phyloP scores from a whole-genome alignment of 192 early-diverging fungal genomes.

The Coemansia sp. region DNA sequence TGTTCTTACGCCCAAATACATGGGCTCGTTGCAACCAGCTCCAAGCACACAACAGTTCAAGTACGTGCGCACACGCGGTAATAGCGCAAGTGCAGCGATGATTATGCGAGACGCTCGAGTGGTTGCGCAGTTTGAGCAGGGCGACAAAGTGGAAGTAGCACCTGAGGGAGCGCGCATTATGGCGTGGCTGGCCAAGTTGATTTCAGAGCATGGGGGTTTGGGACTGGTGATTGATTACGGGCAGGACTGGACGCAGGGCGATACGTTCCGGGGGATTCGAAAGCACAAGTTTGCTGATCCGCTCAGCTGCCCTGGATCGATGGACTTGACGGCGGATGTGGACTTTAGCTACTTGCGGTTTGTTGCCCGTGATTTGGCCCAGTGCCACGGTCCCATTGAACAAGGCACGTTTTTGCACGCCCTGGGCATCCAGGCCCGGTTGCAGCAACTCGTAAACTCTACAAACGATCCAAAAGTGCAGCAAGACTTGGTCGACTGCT shows the following conservation, averaged over 20 bases:
- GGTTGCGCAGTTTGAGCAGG: constrained; percentile 61
- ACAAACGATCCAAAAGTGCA: constrained; percentile 53
- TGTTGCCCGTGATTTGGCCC: constrained; percentile 54
- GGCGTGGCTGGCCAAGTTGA: constrained; percentile 66
- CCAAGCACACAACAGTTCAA: constrained; percentile 68
- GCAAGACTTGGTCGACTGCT: constrained; percentile 66
- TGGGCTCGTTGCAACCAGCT: not conserved
- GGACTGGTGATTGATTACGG: constrained; percentile 92
- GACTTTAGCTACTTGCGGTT: constrained; percentile 77
- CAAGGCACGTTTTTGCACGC: constrained; percentile 75
- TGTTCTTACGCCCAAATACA: not conserved
- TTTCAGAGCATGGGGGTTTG: constrained; percentile 67
- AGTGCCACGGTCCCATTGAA: constrained; percentile 73
- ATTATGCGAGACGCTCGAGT: constrained; percentile 40
- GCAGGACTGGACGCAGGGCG: constrained; percentile 67
- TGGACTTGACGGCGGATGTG: constrained; percentile 91
- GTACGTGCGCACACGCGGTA: constrained; percentile 63
- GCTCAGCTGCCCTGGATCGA: constrained; percentile 76
- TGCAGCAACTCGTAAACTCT: constrained; percentile 66
- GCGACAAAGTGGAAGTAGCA: constrained; percentile 80
- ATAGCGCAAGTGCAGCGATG: constrained; percentile 57
- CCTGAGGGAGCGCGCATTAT: constrained; percentile 74
- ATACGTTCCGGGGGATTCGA: constrained; percentile 84
- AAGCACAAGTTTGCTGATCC: constrained; percentile 78
- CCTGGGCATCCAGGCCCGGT: constrained; percentile 78